phyloP scores from a whole-genome alignment of 805 yeast genomes.

The Yarrowia porcina region DNA sequence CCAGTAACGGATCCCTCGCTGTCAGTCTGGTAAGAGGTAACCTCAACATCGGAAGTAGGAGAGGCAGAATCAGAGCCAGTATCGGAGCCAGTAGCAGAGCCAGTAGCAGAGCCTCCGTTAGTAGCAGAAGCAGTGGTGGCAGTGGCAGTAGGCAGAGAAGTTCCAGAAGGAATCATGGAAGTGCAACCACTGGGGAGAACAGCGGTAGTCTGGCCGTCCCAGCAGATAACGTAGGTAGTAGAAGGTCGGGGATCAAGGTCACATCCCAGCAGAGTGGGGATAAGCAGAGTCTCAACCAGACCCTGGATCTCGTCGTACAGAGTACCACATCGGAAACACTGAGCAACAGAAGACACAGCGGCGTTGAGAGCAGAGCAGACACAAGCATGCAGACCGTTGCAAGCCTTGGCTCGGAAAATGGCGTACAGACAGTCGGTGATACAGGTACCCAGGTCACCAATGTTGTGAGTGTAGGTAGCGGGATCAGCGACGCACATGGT shows the following conservation, averaged over 20 bases:
- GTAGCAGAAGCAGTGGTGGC: too few relatives aligned
- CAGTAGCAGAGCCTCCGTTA: not conserved
- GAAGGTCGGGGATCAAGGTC: slow-evolving; percentile 11
- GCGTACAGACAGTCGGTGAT: slow-evolving; percentile 10
- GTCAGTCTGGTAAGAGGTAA: too few relatives aligned
- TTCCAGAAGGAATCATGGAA: slow-evolving; percentile 7
- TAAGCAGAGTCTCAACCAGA: not conserved
- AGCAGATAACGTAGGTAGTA: slow-evolving; percentile 12
- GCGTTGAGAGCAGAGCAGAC: slow-evolving; percentile 9
- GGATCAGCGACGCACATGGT: slow-evolving; percentile 26
- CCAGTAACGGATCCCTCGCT: too few relatives aligned
- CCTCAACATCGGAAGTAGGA: too few relatives aligned
- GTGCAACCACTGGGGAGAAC: slow-evolving; percentile 1
- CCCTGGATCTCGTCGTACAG: slow-evolving; percentile 9
- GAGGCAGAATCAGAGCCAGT: too few relatives aligned
- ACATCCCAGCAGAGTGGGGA: slow-evolving; percentile 7
- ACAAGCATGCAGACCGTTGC: slow-evolving; percentile 9
- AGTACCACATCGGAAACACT: slow-evolving; percentile 12
- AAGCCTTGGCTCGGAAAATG: not conserved
- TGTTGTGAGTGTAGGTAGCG: slow-evolving; percentile 16
- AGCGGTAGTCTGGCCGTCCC: not conserved
- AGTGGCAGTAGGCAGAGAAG: not conserved
- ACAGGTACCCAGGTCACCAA: slow-evolving; percentile 1
- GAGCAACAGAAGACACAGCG: not conserved
- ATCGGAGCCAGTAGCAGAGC: not conserved